A percentile compares a stretch with the other conserved stretches of the same genome.
Evolutionary conservation across 352 stramenopile species (phyloP).

Genomic region (Aphanomyces astaci): DNA sequence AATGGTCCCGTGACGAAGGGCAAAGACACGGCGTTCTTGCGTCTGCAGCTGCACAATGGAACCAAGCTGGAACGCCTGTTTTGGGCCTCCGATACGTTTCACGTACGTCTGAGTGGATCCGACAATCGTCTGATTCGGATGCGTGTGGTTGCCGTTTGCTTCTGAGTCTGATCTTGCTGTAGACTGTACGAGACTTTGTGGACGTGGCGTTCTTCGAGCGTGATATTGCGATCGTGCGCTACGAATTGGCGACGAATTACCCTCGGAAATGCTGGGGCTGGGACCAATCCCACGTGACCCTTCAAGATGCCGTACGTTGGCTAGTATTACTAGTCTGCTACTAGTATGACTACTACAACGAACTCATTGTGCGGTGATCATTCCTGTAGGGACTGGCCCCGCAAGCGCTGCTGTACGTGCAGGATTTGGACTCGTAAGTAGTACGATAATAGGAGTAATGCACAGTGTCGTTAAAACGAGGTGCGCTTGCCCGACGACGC

Average conservation of each 20-base stretch:
- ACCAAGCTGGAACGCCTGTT: slow-evolving; percentile 70
- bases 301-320: slow-evolving; percentile 54
- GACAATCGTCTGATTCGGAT: too few species aligned
- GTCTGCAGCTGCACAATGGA: slow-evolving; percentile 78
- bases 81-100: slow-evolving; percentile 59
- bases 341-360: neutral
- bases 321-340: neutral
- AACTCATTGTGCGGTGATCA: neutral
- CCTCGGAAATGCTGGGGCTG: slow-evolving; percentile 64
- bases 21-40: slow-evolving; percentile 67
- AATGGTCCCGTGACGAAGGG: slow-evolving; percentile 41
- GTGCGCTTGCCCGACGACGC: slow-evolving; percentile 58
- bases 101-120: slow-evolving; percentile 23
- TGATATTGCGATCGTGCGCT: slow-evolving; percentile 63
- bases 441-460: too few species aligned
- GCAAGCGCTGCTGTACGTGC: slow-evolving; percentile 70
- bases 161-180: slow-evolving; percentile 34
- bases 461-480: neutral
- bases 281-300: slow-evolving; percentile 50
- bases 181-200: slow-evolving; percentile 70
- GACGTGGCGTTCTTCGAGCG: slow-evolving; percentile 77
- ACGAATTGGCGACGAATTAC: slow-evolving; percentile 81
- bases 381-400: slow-evolving; percentile 48
- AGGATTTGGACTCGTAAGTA: slow-evolving; percentile 79
- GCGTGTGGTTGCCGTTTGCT: too few species aligned